These are phyloP conservation scores for Styphnolobium japonicum DNA, from an alignment of 306 rosid species.

Conservation along the genomic window DNA sequence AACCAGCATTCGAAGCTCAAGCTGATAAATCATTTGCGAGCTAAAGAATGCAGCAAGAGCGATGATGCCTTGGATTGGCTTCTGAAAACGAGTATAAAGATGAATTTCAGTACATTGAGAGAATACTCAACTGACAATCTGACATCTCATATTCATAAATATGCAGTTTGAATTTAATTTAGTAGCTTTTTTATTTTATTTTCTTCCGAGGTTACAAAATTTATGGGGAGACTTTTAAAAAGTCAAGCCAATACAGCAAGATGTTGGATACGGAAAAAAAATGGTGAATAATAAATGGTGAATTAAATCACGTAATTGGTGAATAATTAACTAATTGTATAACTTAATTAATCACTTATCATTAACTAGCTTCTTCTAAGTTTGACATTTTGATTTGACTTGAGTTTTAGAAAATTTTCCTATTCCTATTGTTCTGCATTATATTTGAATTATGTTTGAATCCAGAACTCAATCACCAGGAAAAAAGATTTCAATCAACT, in stretches of 20 bases:
- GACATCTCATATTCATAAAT: background rate
- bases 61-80: conserved; percentile 33
- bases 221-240: background rate
- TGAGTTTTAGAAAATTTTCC: background rate
- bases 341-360: too few species aligned
- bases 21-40: background rate
- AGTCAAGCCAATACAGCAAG: background rate
- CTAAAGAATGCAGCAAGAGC: conserved; percentile 55
- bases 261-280: background rate
- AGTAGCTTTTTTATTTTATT: background rate
- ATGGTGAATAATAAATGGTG: background rate
- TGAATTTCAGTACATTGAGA: background rate
- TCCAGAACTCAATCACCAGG: background rate
- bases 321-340: too few species aligned
- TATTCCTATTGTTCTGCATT: background rate
- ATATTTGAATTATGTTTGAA: background rate
- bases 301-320: background rate
- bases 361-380: too few species aligned
- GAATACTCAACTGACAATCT: background rate
- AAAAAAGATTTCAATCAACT: background rate
- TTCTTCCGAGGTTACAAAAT: background rate
- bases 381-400: too few species aligned
- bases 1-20: background rate
- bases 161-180: background rate
- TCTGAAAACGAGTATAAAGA: conserved; percentile 22